These are phyloP conservation scores for Fraxinus sp. DNA, from an alignment of 305 asterid genomes.

Conservation along the genomic window DNA sequence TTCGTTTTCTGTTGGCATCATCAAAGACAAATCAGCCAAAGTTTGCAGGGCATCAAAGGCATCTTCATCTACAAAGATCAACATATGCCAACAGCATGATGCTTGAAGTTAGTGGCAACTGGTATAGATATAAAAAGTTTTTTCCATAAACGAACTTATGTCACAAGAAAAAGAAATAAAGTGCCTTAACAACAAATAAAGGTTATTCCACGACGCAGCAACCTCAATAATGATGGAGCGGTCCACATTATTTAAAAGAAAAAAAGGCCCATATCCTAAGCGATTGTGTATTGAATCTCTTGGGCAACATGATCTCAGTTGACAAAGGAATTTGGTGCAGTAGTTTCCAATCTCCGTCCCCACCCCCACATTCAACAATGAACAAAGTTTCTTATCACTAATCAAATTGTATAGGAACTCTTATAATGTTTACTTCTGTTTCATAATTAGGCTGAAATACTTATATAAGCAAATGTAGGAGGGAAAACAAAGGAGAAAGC, in stretches of 20 bases:
- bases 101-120: slow-evolving; percentile 15
- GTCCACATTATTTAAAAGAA: neutral
- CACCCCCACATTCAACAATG: slow-evolving; percentile 15
- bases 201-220: neutral
- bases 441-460: neutral
- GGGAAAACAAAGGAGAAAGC: neutral
- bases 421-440: neutral
- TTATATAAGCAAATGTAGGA: neutral
- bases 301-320: slow-evolving; percentile 18
- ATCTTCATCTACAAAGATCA: slow-evolving; percentile 61
- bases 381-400: slow-evolving; percentile 18
- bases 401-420: neutral
- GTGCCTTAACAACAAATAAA: slow-evolving; percentile 5
- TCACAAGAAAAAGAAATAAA: neutral
- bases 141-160: neutral
- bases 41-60: slow-evolving; percentile 80
- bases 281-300: neutral
- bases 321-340: slow-evolving; percentile 14
- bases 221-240: neutral
- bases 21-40: slow-evolving; percentile 75
- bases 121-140: slow-evolving; percentile 7
- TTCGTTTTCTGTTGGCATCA: slow-evolving; percentile 75
- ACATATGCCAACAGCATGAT: slow-evolving; percentile 17
- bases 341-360: neutral
- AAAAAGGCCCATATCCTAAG: slow-evolving; percentile 5